Evolutionary conservation across 129 eudicot species (phyloP).

Genomic region (Tanacetum coccineum): DNA sequence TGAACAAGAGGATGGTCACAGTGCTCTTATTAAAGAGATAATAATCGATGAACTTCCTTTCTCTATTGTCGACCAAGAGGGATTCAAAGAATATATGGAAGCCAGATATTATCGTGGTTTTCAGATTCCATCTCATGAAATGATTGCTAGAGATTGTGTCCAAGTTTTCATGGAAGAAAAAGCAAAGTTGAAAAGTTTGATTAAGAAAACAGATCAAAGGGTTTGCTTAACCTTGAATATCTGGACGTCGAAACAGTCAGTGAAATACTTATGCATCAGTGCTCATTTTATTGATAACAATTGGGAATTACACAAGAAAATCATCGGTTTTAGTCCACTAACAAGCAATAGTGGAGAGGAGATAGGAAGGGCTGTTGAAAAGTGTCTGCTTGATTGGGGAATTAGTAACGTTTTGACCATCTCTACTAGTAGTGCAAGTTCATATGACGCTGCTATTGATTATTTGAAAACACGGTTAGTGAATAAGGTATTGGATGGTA

Average conservation of each 20-base stretch:
- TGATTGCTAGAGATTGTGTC: neutral
- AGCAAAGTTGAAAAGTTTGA: constrained; percentile 6
- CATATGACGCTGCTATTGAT: constrained; percentile 8
- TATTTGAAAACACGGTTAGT: neutral
- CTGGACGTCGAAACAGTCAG: neutral
- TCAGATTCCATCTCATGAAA: constrained; percentile 7
- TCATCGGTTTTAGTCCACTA: constrained; percentile 10
- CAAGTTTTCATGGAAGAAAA: constrained; percentile 9
- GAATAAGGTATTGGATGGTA: constrained; percentile 15
- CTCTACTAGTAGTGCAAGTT: constrained; percentile 5
- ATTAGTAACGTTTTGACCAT: constrained; percentile 9
- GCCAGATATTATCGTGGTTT: neutral
- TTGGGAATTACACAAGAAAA: constrained; percentile 9
- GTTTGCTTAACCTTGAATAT: constrained; percentile 18
- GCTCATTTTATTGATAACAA: constrained; percentile 13
- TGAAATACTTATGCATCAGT: constrained; percentile 12
- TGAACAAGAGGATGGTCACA: constrained; percentile 4
- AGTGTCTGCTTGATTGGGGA: constrained; percentile 18
- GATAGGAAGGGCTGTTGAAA: constrained; percentile 15
- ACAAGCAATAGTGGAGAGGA: constrained; percentile 10
- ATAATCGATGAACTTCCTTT: constrained; percentile 11
- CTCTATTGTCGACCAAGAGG: neutral
- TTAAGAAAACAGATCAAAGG: neutral
- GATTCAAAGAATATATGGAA: constrained; percentile 7
- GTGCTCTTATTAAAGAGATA: constrained; percentile 6